A percentile compares a stretch with the other conserved stretches of the same genome.
These are phyloP conservation scores for Dimocarpus longan DNA, from an alignment of 345 rosid species.

Conservation along the genomic window DNA sequence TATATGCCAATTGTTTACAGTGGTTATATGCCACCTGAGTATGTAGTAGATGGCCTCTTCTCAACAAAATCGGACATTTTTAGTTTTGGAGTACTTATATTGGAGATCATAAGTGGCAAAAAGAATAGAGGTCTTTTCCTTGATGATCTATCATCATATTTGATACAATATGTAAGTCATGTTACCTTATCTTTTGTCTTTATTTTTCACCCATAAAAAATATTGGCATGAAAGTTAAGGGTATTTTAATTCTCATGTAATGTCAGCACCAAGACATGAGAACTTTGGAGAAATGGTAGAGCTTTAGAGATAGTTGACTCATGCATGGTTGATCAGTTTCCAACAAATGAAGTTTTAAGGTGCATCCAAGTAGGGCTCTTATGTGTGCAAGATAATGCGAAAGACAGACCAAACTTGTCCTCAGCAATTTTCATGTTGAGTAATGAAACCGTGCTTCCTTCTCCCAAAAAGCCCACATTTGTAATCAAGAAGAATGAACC, in stretches of 20 bases:
- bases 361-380: slow-evolving; percentile 27
- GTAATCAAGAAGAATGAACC: background rate
- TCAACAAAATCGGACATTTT: background rate
- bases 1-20: background rate
- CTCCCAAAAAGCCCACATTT: slow-evolving; percentile 13
- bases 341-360: background rate
- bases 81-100: background rate
- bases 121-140: background rate
- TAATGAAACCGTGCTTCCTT: slow-evolving; percentile 15
- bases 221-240: no score
- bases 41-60: background rate
- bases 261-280: slow-evolving; percentile 1
- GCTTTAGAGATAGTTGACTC: slow-evolving; percentile 17
- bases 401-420: slow-evolving; percentile 24
- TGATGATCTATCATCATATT: background rate
- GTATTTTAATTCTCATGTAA: no score
- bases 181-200: background rate
- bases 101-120: slow-evolving; percentile 5
- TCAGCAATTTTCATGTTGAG: slow-evolving; percentile 21
- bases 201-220: no score
- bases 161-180: background rate
- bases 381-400: slow-evolving; percentile 12
- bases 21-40: background rate
- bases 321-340: background rate
- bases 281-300: slow-evolving; percentile 17